These are phyloP conservation scores for Chaetoceros tenuissimus DNA, from an alignment of 108 stramenopile genomes.

Conservation along the genomic window DNA sequence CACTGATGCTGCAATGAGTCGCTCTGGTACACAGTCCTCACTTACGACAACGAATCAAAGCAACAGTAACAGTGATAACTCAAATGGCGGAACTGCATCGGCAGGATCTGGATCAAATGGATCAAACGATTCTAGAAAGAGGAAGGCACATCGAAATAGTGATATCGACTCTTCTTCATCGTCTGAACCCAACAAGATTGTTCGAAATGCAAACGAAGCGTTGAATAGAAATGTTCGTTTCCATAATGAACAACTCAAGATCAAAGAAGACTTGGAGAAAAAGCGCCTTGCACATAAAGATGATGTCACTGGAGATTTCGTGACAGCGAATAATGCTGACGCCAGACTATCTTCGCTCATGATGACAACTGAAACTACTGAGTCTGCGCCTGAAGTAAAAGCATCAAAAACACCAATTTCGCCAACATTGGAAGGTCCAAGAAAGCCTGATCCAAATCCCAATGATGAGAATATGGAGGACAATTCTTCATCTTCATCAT, in stretches of 20 bases:
- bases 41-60: not conserved
- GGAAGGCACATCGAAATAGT: constrained; percentile 18
- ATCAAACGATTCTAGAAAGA: constrained; percentile 6
- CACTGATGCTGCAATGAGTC: not conserved
- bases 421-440: not conserved
- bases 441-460: constrained; percentile 4
- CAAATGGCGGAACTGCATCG: not conserved
- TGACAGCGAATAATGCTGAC: constrained; percentile 79
- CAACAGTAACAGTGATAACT: constrained; percentile 1
- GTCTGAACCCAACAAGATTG: constrained; percentile 43
- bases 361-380: constrained; percentile 32
- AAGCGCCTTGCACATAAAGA: constrained; percentile 45
- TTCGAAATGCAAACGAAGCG: constrained; percentile 39
- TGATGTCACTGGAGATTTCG: constrained; percentile 76
- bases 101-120: constrained; percentile 11
- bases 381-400: too few relatives aligned
- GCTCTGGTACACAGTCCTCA: not conserved
- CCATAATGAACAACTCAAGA: constrained; percentile 50
- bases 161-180: constrained; percentile 49
- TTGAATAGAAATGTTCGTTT: constrained; percentile 49
- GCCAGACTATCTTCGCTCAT: constrained; percentile 67
- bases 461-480: constrained; percentile 29
- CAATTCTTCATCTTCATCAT: constrained; percentile 35
- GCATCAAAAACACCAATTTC: constrained; percentile 5
- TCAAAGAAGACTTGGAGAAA: constrained; percentile 21